Evolutionary conservation across 164 flowering plant genomes (phyloP).

Genomic region (Liriodendron chinense): DNA sequence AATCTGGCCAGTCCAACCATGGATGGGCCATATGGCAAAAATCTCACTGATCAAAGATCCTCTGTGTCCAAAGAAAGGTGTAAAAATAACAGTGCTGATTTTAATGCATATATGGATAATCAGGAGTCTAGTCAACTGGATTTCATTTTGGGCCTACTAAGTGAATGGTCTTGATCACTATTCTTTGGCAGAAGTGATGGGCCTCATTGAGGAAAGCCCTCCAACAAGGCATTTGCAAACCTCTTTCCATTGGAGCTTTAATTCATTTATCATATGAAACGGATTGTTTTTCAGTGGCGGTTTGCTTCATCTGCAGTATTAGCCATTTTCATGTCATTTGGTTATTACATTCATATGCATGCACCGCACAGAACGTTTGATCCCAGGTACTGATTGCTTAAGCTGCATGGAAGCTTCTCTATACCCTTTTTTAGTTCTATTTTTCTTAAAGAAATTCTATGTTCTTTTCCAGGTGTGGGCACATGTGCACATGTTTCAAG

Average conservation of each 20-base stretch:
- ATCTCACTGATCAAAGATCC: no score
- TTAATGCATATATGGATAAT: no score
- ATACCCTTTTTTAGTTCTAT: neutral
- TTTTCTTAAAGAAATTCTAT: neutral
- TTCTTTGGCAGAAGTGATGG: neutral
- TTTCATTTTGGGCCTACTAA: neutral
- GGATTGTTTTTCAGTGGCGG: neutral
- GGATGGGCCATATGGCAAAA: no score
- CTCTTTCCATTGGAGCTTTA: neutral
- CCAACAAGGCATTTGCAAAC: neutral
- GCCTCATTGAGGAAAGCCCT: neutral
- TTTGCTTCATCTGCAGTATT: no score
- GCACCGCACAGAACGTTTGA: no score
- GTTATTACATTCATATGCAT: no score
- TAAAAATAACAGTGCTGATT: no score
- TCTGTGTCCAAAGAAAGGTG: no score
- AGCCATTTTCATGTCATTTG: no score
- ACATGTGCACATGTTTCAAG: constrained; percentile 93
- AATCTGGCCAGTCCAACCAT: no score
- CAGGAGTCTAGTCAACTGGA: no score
- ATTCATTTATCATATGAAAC: neutral
- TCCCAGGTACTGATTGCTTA: no score
- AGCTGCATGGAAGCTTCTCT: neutral
- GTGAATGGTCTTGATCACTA: neutral
- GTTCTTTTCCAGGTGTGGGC: constrained; percentile 70